Evolutionary conservation across 495 filamentous ascomycete species (phyloP).

Genomic region (Rusavskia elegans): DNA sequence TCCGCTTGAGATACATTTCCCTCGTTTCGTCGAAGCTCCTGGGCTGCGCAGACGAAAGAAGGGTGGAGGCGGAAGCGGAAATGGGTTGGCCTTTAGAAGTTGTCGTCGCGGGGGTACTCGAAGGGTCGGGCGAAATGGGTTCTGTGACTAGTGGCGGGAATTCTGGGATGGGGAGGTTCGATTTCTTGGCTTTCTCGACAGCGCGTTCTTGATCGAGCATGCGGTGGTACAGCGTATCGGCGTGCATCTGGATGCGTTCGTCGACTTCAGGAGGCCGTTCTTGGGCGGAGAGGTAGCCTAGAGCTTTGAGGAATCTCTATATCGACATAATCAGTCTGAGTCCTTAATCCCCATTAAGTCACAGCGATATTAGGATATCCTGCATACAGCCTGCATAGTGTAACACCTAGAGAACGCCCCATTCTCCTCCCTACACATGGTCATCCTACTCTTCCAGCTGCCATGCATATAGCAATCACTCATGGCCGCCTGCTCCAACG

Average conservation of each 20-base stretch:
- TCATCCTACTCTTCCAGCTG: slow-evolving; percentile 35
- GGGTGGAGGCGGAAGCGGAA: neutral
- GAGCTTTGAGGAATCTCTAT: slow-evolving; percentile 73
- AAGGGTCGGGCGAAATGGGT: slow-evolving; percentile 15
- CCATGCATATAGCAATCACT: slow-evolving; percentile 60
- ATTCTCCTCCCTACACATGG: slow-evolving; percentile 61
- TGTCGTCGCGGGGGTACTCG: slow-evolving; percentile 1
- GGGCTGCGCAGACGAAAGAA: neutral
- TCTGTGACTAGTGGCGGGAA: slow-evolving; percentile 25
- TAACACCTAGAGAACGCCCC: slow-evolving; percentile 64
- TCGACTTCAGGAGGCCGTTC: slow-evolving; percentile 51
- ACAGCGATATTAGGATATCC: too few relatives aligned
- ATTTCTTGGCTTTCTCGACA: slow-evolving; percentile 48
- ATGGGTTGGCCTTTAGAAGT: neutral
- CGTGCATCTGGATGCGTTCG: slow-evolving; percentile 91
- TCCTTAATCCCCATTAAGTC: too few relatives aligned
- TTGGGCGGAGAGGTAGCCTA: slow-evolving; percentile 67
- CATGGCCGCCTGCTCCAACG: slow-evolving; percentile 62
- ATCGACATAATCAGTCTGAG: neutral
- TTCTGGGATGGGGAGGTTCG: slow-evolving; percentile 33
- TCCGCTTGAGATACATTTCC: neutral
- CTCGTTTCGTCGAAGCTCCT: neutral
- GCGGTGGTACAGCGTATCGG: slow-evolving; percentile 71
- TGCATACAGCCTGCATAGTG: slow-evolving; percentile 56
- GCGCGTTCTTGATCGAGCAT: slow-evolving; percentile 63